Percentiles rank a stretch among this genome's conserved stretches.
These are phyloP conservation scores for Nicotiana rustica DNA, from an alignment of 305 asterid species.

Conservation along the genomic window DNA sequence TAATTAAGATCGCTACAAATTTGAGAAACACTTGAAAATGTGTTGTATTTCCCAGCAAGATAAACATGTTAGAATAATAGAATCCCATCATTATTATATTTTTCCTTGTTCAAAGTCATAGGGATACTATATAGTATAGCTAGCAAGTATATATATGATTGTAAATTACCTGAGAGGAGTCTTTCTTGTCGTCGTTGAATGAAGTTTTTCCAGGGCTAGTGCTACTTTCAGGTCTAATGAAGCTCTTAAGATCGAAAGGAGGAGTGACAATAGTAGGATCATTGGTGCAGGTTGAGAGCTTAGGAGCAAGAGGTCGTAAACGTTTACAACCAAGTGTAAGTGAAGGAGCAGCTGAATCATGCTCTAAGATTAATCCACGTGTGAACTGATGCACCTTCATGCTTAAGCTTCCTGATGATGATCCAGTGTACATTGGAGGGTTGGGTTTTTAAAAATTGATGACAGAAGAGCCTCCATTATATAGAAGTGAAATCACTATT, in stretches of 20 bases:
- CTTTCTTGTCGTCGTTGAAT: conserved; percentile 63
- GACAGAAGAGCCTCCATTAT: conserved; percentile 49
- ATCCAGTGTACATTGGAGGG: conserved; percentile 32
- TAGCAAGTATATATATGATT: too few species aligned
- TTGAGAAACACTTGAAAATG: background rate
- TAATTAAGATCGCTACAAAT: background rate
- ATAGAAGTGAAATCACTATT: conserved; percentile 49
- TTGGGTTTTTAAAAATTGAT: background rate
- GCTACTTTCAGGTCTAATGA: conserved; percentile 75
- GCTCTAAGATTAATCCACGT: conserved; percentile 69
- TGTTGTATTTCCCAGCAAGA: background rate
- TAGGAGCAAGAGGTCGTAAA: conserved; percentile 84
- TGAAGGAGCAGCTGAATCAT: conserved; percentile 65
- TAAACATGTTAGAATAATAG: background rate
- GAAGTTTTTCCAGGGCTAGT: conserved; percentile 49
- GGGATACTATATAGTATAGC: too few species aligned
- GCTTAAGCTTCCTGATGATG: conserved; percentile 55
- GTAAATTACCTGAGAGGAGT: conserved; percentile 56
- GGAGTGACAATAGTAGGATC: conserved; percentile 31
- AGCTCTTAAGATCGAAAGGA: conserved; percentile 77
- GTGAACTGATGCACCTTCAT: conserved; percentile 85
- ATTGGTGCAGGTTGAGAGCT: conserved; percentile 37
- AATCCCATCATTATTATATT: background rate
- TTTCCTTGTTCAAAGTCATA: too few species aligned
- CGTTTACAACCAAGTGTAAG: conserved; percentile 87